phyloP scores from a whole-genome alignment of 2,329 filamentous ascomycete genomes.

The Epichloe gansuensis region DNA sequence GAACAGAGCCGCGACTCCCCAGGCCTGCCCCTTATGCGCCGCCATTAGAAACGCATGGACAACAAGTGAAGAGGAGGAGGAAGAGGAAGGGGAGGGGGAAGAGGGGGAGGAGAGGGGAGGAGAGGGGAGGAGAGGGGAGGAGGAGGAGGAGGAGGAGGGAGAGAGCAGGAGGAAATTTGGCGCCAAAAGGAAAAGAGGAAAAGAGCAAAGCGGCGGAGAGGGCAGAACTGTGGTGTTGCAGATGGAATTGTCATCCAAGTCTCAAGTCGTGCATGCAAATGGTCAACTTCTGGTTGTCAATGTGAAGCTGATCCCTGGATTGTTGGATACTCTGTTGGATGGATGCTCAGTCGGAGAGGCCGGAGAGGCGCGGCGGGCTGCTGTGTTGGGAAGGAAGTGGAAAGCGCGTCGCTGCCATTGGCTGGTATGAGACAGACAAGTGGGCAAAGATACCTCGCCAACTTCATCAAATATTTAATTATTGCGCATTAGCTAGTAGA shows the following conservation, averaged over 20 bases:
- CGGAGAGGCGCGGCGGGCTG: not conserved
- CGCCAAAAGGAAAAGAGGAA: not conserved
- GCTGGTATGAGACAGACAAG: no score
- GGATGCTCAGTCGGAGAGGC: not conserved
- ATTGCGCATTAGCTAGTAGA: no score
- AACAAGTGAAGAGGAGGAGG: not conserved
- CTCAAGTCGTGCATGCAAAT: not conserved
- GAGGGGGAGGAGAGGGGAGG: not conserved
- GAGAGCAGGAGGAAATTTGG: not conserved
- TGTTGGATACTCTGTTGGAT: not conserved
- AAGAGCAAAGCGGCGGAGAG: not conserved
- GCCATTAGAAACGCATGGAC: constrained; percentile 23
- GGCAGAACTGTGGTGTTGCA: not conserved
- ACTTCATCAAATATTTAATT: no score
- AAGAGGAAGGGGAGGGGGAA: not conserved
- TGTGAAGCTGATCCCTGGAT: not conserved
- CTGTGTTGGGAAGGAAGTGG: no score
- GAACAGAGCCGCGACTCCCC: constrained; percentile 15
- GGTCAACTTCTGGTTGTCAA: not conserved
- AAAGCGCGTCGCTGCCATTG: no score
- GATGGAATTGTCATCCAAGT: not conserved
- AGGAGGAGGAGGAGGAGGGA: not conserved
- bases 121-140: not conserved
- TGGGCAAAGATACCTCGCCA: no score
- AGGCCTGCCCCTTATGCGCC: constrained; percentile 20